A percentile compares a stretch with the other conserved stretches of the same genome.
Evolutionary conservation across 306 rosid genomes (phyloP).

Genomic region (Trifolium repens): DNA sequence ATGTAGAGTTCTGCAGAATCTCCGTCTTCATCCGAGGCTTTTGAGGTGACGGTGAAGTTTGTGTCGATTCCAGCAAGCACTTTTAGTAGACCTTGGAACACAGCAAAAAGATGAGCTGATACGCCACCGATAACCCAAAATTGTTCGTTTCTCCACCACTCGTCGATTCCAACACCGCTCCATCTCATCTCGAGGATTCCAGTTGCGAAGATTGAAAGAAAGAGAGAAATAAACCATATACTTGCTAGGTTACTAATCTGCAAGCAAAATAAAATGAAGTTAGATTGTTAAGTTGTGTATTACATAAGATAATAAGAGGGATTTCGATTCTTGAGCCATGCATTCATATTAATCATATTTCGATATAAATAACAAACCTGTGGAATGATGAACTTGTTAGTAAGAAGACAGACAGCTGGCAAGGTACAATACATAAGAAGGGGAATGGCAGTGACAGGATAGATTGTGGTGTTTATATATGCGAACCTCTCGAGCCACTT

Average conservation of each 20-base stretch:
- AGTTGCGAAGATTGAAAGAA: slow-evolving; percentile 91
- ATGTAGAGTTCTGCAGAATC: slow-evolving; percentile 86
- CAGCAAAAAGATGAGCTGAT: slow-evolving; percentile 89
- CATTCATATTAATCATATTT: neutral
- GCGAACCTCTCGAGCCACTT: slow-evolving; percentile 97
- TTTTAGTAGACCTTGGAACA: slow-evolving; percentile 92
- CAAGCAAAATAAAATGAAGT: slow-evolving; percentile 39
- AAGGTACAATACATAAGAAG: slow-evolving; percentile 90
- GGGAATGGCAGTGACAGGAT: slow-evolving; percentile 89
- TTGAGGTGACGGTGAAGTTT: slow-evolving; percentile 97
- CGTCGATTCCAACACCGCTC: slow-evolving; percentile 97
- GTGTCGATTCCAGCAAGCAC: slow-evolving; percentile 97
- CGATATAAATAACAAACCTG: slow-evolving; percentile 66
- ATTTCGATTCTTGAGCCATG: neutral
- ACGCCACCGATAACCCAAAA: slow-evolving; percentile 99
- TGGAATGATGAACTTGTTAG: slow-evolving; percentile 97
- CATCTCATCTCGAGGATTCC: slow-evolving; percentile 99
- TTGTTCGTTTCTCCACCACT: slow-evolving; percentile 99
- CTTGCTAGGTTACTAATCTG: slow-evolving; percentile 98
- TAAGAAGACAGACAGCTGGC: slow-evolving; percentile 96
- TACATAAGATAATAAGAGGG: neutral
- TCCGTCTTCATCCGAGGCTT: slow-evolving; percentile 95
- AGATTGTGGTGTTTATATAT: slow-evolving; percentile 94
- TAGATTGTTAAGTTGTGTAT: neutral
- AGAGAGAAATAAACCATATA: slow-evolving; percentile 95